These are phyloP conservation scores for Rhododendron williamsianum DNA, from an alignment of 148 eudicot species.

Conservation along the genomic window DNA sequence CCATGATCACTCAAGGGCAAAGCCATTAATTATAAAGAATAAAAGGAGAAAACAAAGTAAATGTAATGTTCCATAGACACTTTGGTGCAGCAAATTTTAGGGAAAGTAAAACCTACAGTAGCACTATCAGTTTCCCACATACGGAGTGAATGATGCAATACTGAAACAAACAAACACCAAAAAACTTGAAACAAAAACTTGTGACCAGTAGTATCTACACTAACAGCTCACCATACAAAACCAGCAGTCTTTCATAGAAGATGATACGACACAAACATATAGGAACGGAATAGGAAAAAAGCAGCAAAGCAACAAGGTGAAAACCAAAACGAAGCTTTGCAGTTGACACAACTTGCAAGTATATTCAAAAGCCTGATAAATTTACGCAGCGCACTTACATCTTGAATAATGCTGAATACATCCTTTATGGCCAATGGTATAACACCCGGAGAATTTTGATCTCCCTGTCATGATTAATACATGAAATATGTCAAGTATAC, in stretches of 20 bases:
- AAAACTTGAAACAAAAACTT: not conserved
- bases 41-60: not conserved
- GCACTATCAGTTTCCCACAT: not conserved
- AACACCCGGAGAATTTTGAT: conserved; percentile 80
- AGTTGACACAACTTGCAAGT: not conserved
- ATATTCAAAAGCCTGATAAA: conserved; percentile 2
- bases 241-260: not conserved
- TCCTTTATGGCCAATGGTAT: conserved; percentile 98
- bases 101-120: not conserved
- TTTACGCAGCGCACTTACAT: conserved; percentile 53
- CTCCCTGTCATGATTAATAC: conserved; percentile 53
- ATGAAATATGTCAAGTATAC: not conserved
- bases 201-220: not conserved
- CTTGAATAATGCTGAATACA: conserved; percentile 97
- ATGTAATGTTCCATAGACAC: not conserved
- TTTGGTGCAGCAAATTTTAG: not conserved
- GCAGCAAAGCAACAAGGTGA: not conserved
- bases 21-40: not conserved
- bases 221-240: not conserved
- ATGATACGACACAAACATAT: not conserved
- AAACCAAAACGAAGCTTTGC: not conserved
- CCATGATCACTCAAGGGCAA: not conserved
- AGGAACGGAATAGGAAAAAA: not conserved
- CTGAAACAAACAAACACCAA: not conserved
- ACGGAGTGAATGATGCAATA: not conserved